Evolutionary conservation across 2,329 filamentous ascomycete species (phyloP).

Genomic region (Phaeosphaeria sp.): DNA sequence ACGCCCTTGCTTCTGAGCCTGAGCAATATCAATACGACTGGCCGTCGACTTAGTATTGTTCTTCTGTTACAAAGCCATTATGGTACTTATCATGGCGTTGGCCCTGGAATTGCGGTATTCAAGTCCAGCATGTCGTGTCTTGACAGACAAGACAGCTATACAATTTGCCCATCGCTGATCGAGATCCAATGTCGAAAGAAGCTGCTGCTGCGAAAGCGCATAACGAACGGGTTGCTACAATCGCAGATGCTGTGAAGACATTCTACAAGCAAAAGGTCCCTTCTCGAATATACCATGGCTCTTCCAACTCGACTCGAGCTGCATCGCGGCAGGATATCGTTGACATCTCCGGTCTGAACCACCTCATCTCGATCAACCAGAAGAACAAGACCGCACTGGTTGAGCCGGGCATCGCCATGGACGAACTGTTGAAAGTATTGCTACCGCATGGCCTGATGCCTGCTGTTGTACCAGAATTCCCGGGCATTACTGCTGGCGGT

Average conservation of each 20-base stretch:
- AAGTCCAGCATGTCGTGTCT: background rate
- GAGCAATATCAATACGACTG: background rate
- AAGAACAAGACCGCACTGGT: conserved; percentile 55
- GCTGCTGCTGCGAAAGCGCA: conserved; percentile 5
- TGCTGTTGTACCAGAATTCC: conserved; percentile 70
- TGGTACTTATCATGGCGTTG: background rate
- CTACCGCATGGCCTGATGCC: conserved; percentile 59
- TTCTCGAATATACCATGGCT: conserved; percentile 60
- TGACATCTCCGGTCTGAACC: conserved; percentile 52
- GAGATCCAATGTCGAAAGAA: background rate
- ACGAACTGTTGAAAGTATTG: conserved; percentile 62
- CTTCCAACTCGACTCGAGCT: conserved; percentile 51
- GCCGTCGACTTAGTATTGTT: background rate
- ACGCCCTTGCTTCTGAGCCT: background rate
- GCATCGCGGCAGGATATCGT: conserved; percentile 24
- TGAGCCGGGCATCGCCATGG: conserved; percentile 72
- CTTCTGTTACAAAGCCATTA: background rate
- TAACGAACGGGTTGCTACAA: conserved; percentile 11
- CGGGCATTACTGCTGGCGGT: conserved; percentile 68
- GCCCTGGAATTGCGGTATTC: background rate
- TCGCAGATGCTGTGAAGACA: conserved; percentile 10
- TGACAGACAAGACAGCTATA: background rate
- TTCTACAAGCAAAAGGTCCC: conserved; percentile 15
- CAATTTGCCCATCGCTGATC: background rate
- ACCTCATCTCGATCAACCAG: conserved; percentile 51